Conservation (phyloP, 2,329 filamentous ascomycete species). For the Pyrenophora seminiperda region DNA sequence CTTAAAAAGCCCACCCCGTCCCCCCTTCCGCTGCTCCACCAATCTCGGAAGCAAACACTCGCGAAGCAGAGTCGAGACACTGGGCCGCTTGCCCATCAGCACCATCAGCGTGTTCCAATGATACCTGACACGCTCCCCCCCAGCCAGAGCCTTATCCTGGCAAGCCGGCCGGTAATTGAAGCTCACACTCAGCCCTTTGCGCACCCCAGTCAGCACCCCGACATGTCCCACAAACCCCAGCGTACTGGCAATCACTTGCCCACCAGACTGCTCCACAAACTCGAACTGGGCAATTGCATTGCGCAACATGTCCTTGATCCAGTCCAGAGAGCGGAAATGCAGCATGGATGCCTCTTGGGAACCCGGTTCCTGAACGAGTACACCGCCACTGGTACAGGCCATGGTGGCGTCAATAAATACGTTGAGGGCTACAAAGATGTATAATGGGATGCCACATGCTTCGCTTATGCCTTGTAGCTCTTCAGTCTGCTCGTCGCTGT, state of each 20-base stretch:
- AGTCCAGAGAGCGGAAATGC: slow-evolving; percentile 61
- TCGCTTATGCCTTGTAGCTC: slow-evolving; percentile 65
- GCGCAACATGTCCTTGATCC: slow-evolving; percentile 53
- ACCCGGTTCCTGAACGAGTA: slow-evolving; percentile 32
- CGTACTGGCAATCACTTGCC: slow-evolving; percentile 53
- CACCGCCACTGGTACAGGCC: slow-evolving; percentile 67
- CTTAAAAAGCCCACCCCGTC: background rate
- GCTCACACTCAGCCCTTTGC: slow-evolving; percentile 52
- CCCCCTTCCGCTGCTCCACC: background rate
- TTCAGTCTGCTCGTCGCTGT: slow-evolving; percentile 62
- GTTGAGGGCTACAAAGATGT: slow-evolving; percentile 66
- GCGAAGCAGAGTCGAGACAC: slow-evolving; percentile 60
- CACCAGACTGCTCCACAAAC: slow-evolving; percentile 40
- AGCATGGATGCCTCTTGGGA: slow-evolving; percentile 48
- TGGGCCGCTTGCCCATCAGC: slow-evolving; percentile 59
- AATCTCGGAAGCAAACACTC: slow-evolving; percentile 47
- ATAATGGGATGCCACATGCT: slow-evolving; percentile 59
- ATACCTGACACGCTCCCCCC: slow-evolving; percentile 47
- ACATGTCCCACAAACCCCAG: slow-evolving; percentile 60
- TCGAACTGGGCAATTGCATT: slow-evolving; percentile 50
- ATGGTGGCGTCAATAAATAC: slow-evolving; percentile 67
- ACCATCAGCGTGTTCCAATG: slow-evolving; percentile 59
- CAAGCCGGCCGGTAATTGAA: slow-evolving; percentile 58
- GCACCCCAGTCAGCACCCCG: slow-evolving; percentile 58
- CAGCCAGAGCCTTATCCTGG: slow-evolving; percentile 50